Conservation (phyloP, 2,329 filamentous ascomycete species). For the Cadophora gregata region DNA sequence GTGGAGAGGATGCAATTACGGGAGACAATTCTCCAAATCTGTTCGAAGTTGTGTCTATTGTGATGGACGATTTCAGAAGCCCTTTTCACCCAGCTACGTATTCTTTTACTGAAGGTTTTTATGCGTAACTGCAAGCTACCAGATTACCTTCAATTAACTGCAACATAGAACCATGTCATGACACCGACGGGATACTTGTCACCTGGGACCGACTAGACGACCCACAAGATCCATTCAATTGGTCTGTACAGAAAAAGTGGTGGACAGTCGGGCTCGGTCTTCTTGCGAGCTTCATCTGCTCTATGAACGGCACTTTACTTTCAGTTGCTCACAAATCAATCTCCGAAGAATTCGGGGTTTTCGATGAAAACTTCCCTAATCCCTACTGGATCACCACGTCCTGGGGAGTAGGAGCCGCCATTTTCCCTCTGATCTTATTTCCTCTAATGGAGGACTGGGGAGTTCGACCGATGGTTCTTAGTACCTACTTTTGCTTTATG, state of each 20-base stretch:
- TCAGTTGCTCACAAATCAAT: not conserved
- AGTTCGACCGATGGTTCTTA: conserved; percentile 40
- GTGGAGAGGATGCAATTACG: not conserved
- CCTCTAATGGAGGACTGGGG: conserved; percentile 50
- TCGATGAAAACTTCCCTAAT: not conserved
- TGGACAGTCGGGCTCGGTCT: not conserved
- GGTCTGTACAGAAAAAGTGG: not conserved
- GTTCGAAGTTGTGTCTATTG: not conserved
- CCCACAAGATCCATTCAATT: not conserved
- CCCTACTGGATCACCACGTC: conserved; percentile 40
- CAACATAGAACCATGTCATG: not conserved
- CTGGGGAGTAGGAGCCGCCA: conserved; percentile 51
- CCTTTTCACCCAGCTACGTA: not conserved
- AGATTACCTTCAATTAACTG: not conserved
- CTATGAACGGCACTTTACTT: not conserved
- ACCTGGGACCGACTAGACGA: not conserved
- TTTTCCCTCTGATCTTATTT: conserved; percentile 49
- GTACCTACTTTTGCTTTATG: conserved; percentile 39
- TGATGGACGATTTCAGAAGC: not conserved
- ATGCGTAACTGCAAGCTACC: not conserved
- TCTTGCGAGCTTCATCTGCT: conserved; percentile 2
- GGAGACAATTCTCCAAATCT: not conserved
- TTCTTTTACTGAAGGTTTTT: not conserved
- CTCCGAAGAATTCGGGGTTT: not conserved
- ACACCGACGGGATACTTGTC: not conserved